Conservation (phyloP, 2,329 filamentous ascomycete genomes). For the Penicillium sp. region DNA sequence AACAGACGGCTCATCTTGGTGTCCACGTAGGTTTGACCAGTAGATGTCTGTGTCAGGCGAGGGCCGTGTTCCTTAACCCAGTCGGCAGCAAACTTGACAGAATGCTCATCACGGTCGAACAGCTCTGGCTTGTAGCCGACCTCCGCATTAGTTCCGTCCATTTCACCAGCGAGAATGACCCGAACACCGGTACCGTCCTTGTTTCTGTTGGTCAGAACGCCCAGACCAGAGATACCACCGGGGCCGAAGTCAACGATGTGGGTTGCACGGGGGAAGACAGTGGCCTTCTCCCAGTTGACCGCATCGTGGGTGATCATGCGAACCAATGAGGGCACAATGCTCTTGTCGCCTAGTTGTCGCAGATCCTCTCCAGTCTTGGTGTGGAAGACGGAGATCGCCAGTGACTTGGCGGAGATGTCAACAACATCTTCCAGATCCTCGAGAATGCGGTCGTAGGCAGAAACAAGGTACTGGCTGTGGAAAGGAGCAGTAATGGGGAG, state of each 20-base stretch:
- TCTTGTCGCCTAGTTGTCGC: conserved; percentile 65
- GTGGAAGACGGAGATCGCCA: conserved; percentile 85
- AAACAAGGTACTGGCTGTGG: conserved; percentile 89
- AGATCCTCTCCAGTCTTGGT: conserved; percentile 88
- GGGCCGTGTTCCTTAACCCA: conserved; percentile 98
- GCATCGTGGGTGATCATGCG: conserved; percentile 92
- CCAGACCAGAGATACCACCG: conserved; percentile 93
- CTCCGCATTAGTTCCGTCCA: conserved; percentile 84
- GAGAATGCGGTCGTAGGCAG: conserved; percentile 78
- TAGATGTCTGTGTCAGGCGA: conserved; percentile 84
- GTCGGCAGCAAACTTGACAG: conserved; percentile 90
- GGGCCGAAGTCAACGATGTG: conserved; percentile 97
- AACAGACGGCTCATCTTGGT: conserved; percentile 92
- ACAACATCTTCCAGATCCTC: conserved; percentile 85
- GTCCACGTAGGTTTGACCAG: conserved; percentile 86
- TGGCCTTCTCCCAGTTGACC: conserved; percentile 95
- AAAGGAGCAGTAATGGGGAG: conserved; percentile 96
- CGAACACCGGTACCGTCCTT: conserved; percentile 98
- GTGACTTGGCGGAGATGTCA: conserved; percentile 67
- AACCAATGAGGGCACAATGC: conserved; percentile 82
- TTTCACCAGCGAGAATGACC: conserved; percentile 90
- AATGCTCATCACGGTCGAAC: conserved; percentile 93
- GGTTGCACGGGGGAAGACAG: conserved; percentile 83
- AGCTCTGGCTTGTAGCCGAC: conserved; percentile 98
- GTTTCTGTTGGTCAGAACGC: conserved; percentile 95